These are phyloP conservation scores for Fusarium sp. DNA, from an alignment of 2,329 filamentous ascomycete species.

Conservation along the genomic window DNA sequence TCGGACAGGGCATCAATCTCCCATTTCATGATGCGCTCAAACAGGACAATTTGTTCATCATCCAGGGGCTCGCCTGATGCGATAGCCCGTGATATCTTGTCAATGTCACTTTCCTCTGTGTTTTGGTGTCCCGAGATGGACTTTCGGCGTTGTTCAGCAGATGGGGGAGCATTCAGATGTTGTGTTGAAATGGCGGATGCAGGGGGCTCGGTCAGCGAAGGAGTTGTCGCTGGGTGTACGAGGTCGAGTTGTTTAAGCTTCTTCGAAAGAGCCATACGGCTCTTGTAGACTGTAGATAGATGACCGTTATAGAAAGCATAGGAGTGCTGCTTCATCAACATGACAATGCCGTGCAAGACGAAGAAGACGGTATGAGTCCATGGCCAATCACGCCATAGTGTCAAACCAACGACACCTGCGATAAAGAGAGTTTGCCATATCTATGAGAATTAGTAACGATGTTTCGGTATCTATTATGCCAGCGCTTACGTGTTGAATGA, in stretches of 20 bases:
- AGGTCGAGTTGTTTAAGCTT: slow-evolving; percentile 69
- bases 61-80: slow-evolving; percentile 71
- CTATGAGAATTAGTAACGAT: slow-evolving; percentile 46
- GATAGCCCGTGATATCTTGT: slow-evolving; percentile 71
- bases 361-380: slow-evolving; percentile 88
- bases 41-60: slow-evolving; percentile 70
- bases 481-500: slow-evolving; percentile 72
- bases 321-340: slow-evolving; percentile 88
- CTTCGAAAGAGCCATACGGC: slow-evolving; percentile 56
- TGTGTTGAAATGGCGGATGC: slow-evolving; percentile 58
- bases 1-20: slow-evolving; percentile 74
- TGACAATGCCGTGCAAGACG: slow-evolving; percentile 77
- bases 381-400: slow-evolving; percentile 79
- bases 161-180: slow-evolving; percentile 57
- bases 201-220: slow-evolving; percentile 56
- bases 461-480: neutral
- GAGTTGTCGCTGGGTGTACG: slow-evolving; percentile 59
- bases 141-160: slow-evolving; percentile 57
- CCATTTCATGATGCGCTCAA: slow-evolving; percentile 73
- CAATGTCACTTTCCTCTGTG: slow-evolving; percentile 65
- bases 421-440: slow-evolving; percentile 78
- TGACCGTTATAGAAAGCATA: slow-evolving; percentile 85
- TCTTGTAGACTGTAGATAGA: slow-evolving; percentile 70
- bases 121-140: slow-evolving; percentile 50
- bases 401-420: slow-evolving; percentile 71